phyloP scores from a whole-genome alignment of 495 filamentous ascomycete species.

The Tetracladium marchalianum region DNA sequence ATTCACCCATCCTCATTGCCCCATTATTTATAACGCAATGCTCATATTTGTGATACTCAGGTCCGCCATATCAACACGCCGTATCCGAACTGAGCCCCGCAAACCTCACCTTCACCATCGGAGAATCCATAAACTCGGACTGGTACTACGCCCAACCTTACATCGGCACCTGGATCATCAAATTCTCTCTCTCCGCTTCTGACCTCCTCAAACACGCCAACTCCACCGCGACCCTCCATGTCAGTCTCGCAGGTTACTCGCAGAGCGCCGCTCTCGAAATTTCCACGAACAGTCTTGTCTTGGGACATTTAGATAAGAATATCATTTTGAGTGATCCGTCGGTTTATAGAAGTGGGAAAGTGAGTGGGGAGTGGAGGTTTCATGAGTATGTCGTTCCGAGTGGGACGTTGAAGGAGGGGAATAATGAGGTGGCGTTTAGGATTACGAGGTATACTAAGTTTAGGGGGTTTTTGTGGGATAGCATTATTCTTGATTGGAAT shows the following conservation, averaged over 20 bases:
- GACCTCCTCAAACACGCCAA: not conserved
- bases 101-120: conserved; percentile 25
- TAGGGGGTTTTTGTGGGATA: not conserved
- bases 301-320: conserved; percentile 12
- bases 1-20: too few relatives aligned
- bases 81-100: conserved; percentile 24
- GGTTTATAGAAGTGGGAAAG: not conserved
- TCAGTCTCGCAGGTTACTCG: conserved; percentile 24
- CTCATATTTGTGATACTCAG: not conserved
- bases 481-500: not conserved
- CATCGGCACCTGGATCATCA: conserved; percentile 27
- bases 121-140: conserved; percentile 19
- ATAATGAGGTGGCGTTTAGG: not conserved
- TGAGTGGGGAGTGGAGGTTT: not conserved
- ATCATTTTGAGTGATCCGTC: not conserved
- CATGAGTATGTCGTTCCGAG: not conserved
- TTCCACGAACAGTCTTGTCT: conserved; percentile 14
- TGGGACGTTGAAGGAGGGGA: not conserved
- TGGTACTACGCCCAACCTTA: conserved; percentile 31
- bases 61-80: conserved; percentile 25
- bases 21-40: too few relatives aligned
- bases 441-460: not conserved
- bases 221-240: conserved; percentile 11
- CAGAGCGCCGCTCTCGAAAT: conserved; percentile 16
- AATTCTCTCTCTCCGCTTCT: conserved; percentile 12